Evolutionary conservation across 345 rosid species (phyloP), one percentile per base, ranked within the genome.

Genomic region (Camelina laxa): DNA sequence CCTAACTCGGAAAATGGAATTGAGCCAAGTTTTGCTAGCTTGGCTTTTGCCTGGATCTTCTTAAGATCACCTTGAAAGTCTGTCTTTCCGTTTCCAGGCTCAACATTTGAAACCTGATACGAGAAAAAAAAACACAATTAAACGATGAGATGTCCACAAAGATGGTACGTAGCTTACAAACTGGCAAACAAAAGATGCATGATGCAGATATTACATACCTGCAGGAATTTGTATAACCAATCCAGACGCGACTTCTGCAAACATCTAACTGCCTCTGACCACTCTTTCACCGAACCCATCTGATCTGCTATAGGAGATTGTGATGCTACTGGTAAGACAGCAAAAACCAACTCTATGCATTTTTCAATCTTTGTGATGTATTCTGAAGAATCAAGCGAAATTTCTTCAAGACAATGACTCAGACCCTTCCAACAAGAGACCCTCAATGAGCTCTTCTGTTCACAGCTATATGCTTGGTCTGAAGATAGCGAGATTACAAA

Each of bases 341-440:
- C 60, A 80, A 91, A 90, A 27, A 94, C 82, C 74, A 87, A 69
- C 81, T 87, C 89, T 80, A 87, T 79, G 85, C 94, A 89, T 72
- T 77, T 86, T 60, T 87, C 91, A 58, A 87, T 72, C 68, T 73
- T 82, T 60, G 77, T 72, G 38, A 78, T 82, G 84, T 82, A 85
- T 19, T 78, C 87, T 65, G 80, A 48, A 61, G 88, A 86, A 67
- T 84, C 85, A n/a, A 85, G 79, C 20, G 88, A 83, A 73, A 84
- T 81, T 79, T 85, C 93, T 65, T 86, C 91, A 15, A 89, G 85
- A 84, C 93, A 87, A 60, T 76, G 87, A 66, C 41, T 69, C 57
- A 91, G 85, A 74, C 98, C 97, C 62, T 85, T 87, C 98, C 97
- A 91, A 82, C 87, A 87, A 56, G 93, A 83, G 72, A 87, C 75